These are phyloP conservation scores for Circinella minor DNA, from an alignment of 371 early-diverging fungal species.

Conservation along the genomic window DNA sequence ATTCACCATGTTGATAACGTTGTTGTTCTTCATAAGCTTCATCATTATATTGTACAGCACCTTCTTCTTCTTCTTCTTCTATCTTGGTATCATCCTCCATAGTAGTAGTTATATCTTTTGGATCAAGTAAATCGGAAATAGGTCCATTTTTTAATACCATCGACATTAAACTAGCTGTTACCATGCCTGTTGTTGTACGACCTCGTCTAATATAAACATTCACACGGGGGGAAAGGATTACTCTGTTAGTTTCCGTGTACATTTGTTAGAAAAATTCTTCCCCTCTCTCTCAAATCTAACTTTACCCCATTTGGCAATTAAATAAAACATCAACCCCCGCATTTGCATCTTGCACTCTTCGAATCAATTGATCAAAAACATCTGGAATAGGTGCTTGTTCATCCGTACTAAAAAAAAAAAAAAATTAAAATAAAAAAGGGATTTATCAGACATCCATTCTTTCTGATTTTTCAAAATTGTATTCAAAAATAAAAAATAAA, in stretches of 20 bases:
- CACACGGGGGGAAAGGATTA: neutral
- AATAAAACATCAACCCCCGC: conserved; percentile 62
- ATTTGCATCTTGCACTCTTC: conserved; percentile 47
- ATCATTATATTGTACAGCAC: conserved; percentile 24
- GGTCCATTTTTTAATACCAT: conserved; percentile 49
- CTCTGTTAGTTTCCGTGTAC: too few species aligned
- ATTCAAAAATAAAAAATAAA: neutral
- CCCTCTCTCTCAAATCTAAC: too few species aligned
- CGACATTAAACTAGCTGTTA: conserved; percentile 63
- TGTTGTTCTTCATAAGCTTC: conserved; percentile 47
- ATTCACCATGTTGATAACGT: conserved; percentile 66
- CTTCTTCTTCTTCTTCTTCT: neutral
- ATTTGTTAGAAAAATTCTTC: neutral
- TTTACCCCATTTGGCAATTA: conserved; percentile 85
- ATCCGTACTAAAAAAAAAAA: conserved; percentile 56
- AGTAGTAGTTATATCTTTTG: conserved; percentile 31
- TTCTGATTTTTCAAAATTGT: neutral
- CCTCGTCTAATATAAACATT: conserved; percentile 58
- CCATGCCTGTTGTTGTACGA: conserved; percentile 80
- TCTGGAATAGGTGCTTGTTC: conserved; percentile 82
- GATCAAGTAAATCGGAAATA: conserved; percentile 34
- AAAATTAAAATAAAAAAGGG: neutral
- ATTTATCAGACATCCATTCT: too few species aligned
- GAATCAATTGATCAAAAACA: conserved; percentile 72
- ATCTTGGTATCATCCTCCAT: neutral